phyloP scores from a whole-genome alignment of 768 basidiomycete genomes.

The Crassisporium funariophilum region DNA sequence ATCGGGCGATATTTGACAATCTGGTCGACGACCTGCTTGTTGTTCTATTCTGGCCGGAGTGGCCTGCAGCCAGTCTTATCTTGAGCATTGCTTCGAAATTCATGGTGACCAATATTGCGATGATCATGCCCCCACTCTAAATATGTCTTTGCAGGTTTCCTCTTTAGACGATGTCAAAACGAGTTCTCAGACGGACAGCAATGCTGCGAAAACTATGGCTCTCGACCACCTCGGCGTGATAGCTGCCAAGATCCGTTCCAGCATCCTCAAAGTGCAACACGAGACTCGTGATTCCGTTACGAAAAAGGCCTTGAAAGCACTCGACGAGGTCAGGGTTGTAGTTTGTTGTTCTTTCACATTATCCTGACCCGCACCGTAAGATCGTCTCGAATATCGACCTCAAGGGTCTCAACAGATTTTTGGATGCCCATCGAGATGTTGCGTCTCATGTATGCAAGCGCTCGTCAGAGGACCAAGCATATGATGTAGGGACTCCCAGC shows the following conservation, averaged over 20 bases:
- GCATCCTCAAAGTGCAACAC: conserved; percentile 48
- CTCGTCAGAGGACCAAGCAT: conserved; percentile 78
- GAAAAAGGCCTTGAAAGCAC: conserved; percentile 49
- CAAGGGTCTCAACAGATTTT: conserved; percentile 57
- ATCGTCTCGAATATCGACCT: conserved; percentile 53
- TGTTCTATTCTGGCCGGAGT: conserved; percentile 94
- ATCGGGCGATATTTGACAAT: conserved; percentile 90
- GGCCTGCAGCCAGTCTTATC: conserved; percentile 89
- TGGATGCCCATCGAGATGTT: conserved; percentile 66
- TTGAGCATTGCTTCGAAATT: conserved; percentile 79
- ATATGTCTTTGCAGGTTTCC: conserved; percentile 53
- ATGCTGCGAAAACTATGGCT: conserved; percentile 86
- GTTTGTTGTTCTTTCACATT: neutral
- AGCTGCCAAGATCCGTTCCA: conserved; percentile 75
- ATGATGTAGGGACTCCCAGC: conserved; percentile 55
- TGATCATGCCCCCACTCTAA: neutral
- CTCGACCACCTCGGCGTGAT: conserved; percentile 95
- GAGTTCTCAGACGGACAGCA: conserved; percentile 65
- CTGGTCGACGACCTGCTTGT: conserved; percentile 84
- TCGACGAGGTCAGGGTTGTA: conserved; percentile 66
- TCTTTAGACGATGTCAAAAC: conserved; percentile 84
- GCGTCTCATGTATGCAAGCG: conserved; percentile 68
- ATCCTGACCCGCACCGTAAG: conserved; percentile 30
- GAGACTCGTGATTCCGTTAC: conserved; percentile 25
- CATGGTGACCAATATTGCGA: conserved; percentile 64